phyloP scores from a whole-genome alignment of 139 green algal genomes.

The Monoraphidium neglectum region DNA sequence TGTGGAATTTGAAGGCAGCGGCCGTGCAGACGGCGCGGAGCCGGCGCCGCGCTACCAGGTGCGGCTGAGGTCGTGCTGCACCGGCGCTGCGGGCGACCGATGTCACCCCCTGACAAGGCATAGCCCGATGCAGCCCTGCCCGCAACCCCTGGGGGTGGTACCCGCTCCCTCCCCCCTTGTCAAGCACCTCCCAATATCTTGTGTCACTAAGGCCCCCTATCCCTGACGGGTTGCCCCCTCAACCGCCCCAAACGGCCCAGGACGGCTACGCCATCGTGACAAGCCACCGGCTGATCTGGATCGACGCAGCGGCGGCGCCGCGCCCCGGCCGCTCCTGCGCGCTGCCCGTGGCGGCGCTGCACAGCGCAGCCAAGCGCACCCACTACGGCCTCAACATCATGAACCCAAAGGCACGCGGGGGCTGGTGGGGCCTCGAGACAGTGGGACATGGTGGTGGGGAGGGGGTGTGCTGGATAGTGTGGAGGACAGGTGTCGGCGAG shows the following conservation, averaged over 20 bases:
- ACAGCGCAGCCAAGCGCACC: constrained; percentile 12
- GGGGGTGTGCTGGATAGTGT: no score
- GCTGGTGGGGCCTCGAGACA: no score
- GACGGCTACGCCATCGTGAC: constrained; percentile 52
- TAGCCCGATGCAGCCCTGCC: no score
- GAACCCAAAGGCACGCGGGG: no score
- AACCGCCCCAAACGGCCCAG: constrained; percentile 13
- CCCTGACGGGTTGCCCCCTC: no score
- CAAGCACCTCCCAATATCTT: no score
- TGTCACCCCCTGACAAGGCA: neutral
- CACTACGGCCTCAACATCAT: constrained; percentile 28
- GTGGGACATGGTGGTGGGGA: no score
- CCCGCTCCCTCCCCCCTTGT: no score
- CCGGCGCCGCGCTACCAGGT: constrained; percentile 30
- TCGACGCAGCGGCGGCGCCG: constrained; percentile 27
- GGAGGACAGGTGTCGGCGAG: no score
- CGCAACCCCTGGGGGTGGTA: no score
- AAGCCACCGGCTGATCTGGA: constrained; percentile 55
- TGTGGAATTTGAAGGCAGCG: constrained; percentile 54
- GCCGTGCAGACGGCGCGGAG: constrained; percentile 44
- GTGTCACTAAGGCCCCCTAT: no score
- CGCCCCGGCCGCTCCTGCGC: constrained; percentile 15
- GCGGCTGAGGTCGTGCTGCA: no score
- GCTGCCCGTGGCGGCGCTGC: constrained; percentile 32
- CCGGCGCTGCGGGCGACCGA: neutral